Conservation (phyloP, 768 basidiomycete genomes). For the Xerocomellus dryophilus region DNA sequence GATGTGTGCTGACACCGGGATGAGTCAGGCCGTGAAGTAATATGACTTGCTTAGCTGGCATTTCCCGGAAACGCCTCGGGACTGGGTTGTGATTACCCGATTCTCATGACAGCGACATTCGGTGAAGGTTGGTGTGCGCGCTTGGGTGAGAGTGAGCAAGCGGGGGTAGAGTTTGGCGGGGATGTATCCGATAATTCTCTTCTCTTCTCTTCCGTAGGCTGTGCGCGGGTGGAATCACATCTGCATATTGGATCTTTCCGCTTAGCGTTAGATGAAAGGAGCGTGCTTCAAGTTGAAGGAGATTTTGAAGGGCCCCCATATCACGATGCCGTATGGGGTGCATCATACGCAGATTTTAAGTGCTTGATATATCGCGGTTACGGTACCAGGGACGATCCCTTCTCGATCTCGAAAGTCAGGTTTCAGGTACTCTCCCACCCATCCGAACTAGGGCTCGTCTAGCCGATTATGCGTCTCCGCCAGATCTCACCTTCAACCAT, state of each 20-base stretch:
- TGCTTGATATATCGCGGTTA: constrained; percentile 35
- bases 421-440: constrained; percentile 36
- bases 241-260: constrained; percentile 35
- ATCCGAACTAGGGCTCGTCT: constrained; percentile 23
- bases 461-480: constrained; percentile 22
- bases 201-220: constrained; percentile 22
- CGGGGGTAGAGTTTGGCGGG: constrained; percentile 13
- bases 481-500: constrained; percentile 21
- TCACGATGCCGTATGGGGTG: constrained; percentile 34
- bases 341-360: constrained; percentile 34
- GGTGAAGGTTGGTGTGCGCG: not conserved
- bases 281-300: constrained; percentile 27
- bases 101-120: constrained; percentile 13
- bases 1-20: constrained; percentile 14
- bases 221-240: constrained; percentile 29
- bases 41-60: constrained; percentile 16
- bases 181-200: constrained; percentile 7
- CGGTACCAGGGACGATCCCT: constrained; percentile 37
- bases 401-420: constrained; percentile 37
- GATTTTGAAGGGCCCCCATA: constrained; percentile 26
- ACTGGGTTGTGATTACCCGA: constrained; percentile 6
- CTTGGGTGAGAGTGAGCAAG: constrained; percentile 4
- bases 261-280: constrained; percentile 36
- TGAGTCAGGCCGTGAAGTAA: constrained; percentile 21
- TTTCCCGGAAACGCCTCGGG: constrained; percentile 23